A percentile compares a stretch with the other conserved stretches of the same genome.
Evolutionary conservation across 1,284 basidiomycete species (phyloP).

Genomic region (Moesziomyces sp.): DNA sequence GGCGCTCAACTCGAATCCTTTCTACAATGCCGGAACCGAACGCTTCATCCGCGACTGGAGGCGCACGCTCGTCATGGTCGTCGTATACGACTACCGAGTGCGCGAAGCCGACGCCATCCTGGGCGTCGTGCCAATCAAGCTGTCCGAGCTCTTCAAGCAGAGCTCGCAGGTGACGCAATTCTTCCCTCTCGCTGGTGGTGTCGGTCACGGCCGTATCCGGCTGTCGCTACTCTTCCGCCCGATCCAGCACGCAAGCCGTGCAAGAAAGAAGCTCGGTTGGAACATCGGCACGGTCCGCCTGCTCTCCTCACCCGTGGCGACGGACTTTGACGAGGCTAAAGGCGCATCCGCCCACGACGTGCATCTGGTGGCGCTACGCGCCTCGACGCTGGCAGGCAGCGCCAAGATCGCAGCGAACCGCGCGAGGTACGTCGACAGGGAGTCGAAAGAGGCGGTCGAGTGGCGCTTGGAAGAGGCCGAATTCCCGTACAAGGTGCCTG

Average conservation of each 20-base stretch:
- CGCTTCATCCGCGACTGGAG: constrained; percentile 70
- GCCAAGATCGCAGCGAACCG: constrained; percentile 21
- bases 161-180: constrained; percentile 52
- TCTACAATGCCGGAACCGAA: constrained; percentile 71
- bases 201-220: constrained; percentile 41
- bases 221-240: constrained; percentile 50
- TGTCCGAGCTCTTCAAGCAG: constrained; percentile 41
- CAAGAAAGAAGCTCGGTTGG: constrained; percentile 40
- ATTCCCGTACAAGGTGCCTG: constrained; percentile 42
- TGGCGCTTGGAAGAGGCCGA: constrained; percentile 32
- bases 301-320: constrained; percentile 31
- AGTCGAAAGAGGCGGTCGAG: constrained; percentile 16
- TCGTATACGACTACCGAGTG: constrained; percentile 67
- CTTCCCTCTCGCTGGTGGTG: constrained; percentile 52
- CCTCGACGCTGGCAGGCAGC: constrained; percentile 34
- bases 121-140: constrained; percentile 53
- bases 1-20: constrained; percentile 68
- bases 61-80: constrained; percentile 69
- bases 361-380: constrained; percentile 23
- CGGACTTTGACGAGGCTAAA: constrained; percentile 37
- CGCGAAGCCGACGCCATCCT: constrained; percentile 50
- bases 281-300: constrained; percentile 47
- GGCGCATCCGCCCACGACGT: constrained; percentile 18
- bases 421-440: constrained; percentile 14
- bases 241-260: constrained; percentile 16